Evolutionary conservation across 441 rosid species (phyloP).

Genomic region (Brassica balearica): DNA sequence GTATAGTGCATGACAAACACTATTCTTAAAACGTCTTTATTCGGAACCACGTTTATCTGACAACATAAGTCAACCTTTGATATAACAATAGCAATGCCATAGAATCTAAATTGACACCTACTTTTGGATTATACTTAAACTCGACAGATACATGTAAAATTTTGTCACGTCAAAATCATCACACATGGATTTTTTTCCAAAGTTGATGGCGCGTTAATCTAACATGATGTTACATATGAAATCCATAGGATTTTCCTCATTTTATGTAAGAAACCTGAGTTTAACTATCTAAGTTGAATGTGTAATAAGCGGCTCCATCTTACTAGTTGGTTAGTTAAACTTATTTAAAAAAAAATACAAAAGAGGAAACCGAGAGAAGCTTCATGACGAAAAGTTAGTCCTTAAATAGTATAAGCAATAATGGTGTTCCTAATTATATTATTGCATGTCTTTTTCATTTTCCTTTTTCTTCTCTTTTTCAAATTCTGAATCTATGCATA

Average conservation of each 20-base stretch:
- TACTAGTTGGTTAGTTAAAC: no score
- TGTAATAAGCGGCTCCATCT: no score
- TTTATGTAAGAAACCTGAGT: constrained; percentile 1
- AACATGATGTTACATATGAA: constrained; percentile 27
- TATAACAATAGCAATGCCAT: constrained; percentile 24
- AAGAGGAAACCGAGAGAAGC: no score
- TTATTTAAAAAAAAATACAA: no score
- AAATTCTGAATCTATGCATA: not conserved
- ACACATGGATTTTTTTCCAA: not conserved
- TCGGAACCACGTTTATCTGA: constrained; percentile 19
- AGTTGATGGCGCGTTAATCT: constrained; percentile 15
- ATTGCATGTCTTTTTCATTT: not conserved
- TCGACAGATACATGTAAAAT: not conserved
- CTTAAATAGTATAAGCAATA: not conserved
- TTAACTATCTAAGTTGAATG: not conserved
- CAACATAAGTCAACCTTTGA: constrained; percentile 10
- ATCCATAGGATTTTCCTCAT: not conserved
- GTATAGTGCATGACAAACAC: not conserved
- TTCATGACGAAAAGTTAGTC: no score
- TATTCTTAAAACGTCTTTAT: not conserved
- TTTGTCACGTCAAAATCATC: not conserved
- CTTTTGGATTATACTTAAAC: constrained; percentile 15
- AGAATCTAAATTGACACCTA: constrained; percentile 8
- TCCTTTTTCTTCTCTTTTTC: not conserved
- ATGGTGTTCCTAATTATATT: not conserved